phyloP scores from a whole-genome alignment of 441 rosid genomes.

The Arabidopsis hybrid region DNA sequence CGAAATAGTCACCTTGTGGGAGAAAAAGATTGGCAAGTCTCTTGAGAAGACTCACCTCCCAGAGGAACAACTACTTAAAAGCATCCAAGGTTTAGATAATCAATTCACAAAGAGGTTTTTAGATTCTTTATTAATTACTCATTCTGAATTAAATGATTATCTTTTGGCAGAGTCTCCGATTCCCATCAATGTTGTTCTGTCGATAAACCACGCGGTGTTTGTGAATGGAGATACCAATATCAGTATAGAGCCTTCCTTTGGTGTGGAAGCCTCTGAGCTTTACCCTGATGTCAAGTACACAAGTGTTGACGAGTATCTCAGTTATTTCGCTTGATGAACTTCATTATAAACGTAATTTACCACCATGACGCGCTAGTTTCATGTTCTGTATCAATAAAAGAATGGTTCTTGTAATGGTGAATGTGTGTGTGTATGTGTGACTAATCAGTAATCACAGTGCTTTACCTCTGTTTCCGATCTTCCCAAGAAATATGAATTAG shows the following conservation, averaged over 20 bases:
- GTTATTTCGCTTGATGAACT: constrained; percentile 37
- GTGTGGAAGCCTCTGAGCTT: constrained; percentile 59
- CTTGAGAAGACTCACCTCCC: constrained; percentile 55
- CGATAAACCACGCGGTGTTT: constrained; percentile 53
- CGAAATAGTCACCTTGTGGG: constrained; percentile 66
- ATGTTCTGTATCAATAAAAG: background rate
- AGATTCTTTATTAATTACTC: background rate
- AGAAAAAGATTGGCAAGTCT: constrained; percentile 62
- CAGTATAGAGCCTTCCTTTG: constrained; percentile 54
- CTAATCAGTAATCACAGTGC: background rate
- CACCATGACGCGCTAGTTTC: background rate
- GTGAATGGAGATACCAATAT: constrained; percentile 63
- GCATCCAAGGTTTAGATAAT: constrained; percentile 52
- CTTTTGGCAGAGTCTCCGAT: constrained; percentile 48
- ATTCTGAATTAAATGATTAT: no score
- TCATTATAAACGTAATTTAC: background rate
- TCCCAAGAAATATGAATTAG: background rate
- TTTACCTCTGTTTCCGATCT: background rate
- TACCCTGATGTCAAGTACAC: constrained; percentile 61
- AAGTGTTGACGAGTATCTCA: constrained; percentile 53
- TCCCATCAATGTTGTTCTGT: constrained; percentile 37
- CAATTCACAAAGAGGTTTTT: background rate
- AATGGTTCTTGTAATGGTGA: background rate
- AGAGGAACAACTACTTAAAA: constrained; percentile 58
- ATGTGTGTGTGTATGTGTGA: background rate